Conservation (phyloP, 495 filamentous ascomycete genomes). For the Neurospora sp. region DNA sequence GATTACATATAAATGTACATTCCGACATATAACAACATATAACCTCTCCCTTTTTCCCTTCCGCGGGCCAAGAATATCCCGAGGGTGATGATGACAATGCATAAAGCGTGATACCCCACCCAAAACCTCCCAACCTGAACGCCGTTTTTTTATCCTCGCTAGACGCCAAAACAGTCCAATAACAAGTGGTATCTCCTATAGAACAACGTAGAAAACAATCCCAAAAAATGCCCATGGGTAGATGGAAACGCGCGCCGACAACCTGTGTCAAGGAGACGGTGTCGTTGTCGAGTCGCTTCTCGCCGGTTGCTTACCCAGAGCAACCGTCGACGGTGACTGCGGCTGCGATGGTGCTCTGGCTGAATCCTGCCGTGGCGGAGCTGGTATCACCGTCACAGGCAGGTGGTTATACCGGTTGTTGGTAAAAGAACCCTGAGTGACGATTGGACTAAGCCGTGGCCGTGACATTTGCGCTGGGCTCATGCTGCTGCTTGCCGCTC, state of each 20-base stretch:
- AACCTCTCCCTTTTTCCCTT: background rate
- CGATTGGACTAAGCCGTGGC: background rate
- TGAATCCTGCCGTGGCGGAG: constrained; percentile 34
- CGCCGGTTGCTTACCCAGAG: background rate
- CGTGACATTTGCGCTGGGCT: background rate
- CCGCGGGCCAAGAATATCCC: background rate
- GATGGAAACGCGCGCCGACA: background rate
- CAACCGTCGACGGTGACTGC: background rate
- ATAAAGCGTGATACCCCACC: background rate
- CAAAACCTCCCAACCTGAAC: background rate
- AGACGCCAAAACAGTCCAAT: background rate
- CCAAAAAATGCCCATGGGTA: background rate
- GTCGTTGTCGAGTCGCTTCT: background rate
- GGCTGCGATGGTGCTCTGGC: constrained; percentile 2
- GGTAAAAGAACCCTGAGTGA: background rate
- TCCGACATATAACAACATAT: background rate
- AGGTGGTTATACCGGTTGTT: constrained; percentile 10
- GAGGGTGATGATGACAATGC: background rate
- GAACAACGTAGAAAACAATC: background rate
- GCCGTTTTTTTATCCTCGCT: background rate
- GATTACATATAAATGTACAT: background rate
- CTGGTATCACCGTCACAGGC: constrained; percentile 40
- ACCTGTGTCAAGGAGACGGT: background rate
- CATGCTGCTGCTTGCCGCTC: background rate
- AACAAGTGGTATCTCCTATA: background rate